phyloP scores from a whole-genome alignment of 2,329 filamentous ascomycete species.

The Botrytis fragariae region DNA sequence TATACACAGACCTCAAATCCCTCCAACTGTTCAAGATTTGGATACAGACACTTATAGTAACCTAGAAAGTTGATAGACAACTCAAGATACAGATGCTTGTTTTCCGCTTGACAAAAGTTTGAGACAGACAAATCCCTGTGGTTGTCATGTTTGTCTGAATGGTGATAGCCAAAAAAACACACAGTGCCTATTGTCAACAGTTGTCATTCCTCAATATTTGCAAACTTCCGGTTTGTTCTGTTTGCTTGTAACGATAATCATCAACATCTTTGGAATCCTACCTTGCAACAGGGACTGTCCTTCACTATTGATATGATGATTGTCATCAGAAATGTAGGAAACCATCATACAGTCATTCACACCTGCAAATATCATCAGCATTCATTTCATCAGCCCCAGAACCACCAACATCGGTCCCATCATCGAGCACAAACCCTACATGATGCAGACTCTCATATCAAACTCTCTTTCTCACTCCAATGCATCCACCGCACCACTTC shows the following conservation, averaged over 20 bases:
- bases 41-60: no score
- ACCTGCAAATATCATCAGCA: neutral
- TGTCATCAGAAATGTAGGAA: neutral
- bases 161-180: neutral
- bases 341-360: neutral
- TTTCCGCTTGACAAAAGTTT: neutral
- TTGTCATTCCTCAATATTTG: neutral
- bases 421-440: neutral
- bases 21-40: neutral
- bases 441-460: neutral
- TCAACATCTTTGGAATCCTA: neutral
- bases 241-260: neutral
- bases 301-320: fast-evolving
- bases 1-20: neutral
- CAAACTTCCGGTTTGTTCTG: neutral
- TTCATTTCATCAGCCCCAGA: neutral
- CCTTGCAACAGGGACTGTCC: neutral
- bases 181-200: neutral
- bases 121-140: neutral
- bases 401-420: neutral
- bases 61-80: neutral
- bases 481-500: neutral
- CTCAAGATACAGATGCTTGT: neutral
- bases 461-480: fast-evolving
- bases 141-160: neutral